Base-by-base conservation (phyloP, 2,329 filamentous ascomycete species). In the Alternaria sp. region DNA sequence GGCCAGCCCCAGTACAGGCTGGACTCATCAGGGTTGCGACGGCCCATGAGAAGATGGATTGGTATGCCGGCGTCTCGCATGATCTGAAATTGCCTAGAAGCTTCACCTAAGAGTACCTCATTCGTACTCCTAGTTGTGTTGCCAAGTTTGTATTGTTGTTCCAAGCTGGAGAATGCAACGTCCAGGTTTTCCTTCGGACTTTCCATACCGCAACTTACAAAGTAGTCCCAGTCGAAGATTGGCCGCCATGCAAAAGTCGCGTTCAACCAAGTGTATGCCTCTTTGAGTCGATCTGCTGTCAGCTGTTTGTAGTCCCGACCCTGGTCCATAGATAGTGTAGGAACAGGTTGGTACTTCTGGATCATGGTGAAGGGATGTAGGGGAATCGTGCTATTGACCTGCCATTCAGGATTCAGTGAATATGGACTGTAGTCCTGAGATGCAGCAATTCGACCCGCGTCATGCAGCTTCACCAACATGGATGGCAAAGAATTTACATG, bases 181-280 rank as follows among this genome's bases (percentile, higher is more conserved):
- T 28, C 28, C 7, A 44, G 11, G 16, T 43, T 24, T n/a, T 9
- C 24, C 9, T 42, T n/a, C 5, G 11, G 7, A 36, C 34, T 20
- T 12, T n/a, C n/a, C 9, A 24, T 18, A n/a, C 48, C 47, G 4
- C 36, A 26, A 16, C 22, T 47, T 61, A 72, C 64, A 44, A 71
- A 67, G 56, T 56, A 64, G 41, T 73, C 70, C 71, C 70, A 75
- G 49, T 75, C 71, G 56, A 73, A 73, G 7, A 72, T 52, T 8
- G 72, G 71, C 9, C 63, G 61, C 72, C 72, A 74, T 1, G 54
- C 44, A 48, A 75, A 69, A 0, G 49, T 63, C 16, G 51, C n/a
- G 12, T 66, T 53, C 16, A 75, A 51, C 67, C 67, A 75, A n/a
- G n/a, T 16, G 39, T 70, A 71, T 11, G 65, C 42, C 9, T 42